Conservation (phyloP, 306 rosid species). For the Trifolium fragiferum region DNA sequence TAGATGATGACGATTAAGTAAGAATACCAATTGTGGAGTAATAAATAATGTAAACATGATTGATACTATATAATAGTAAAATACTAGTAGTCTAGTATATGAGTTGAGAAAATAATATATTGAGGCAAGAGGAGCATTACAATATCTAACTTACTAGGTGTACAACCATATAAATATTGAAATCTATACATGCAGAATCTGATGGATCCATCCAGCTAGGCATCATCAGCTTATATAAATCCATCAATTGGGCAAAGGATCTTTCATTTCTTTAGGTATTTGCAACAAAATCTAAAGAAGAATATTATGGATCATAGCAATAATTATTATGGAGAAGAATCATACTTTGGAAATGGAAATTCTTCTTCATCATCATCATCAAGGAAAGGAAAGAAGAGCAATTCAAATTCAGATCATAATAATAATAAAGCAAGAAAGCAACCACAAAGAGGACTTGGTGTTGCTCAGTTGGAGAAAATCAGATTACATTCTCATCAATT, state of each 20-base stretch:
- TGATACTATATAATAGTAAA: neutral
- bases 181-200: conserved; percentile 14
- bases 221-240: neutral
- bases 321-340: conserved; percentile 64
- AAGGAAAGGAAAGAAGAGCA: conserved; percentile 73
- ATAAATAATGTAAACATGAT: neutral
- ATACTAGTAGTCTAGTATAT: neutral
- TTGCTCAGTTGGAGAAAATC: conserved; percentile 97
- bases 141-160: conserved; percentile 58
- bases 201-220: neutral
- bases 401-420: conserved; percentile 42
- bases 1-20: no score
- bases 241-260: neutral
- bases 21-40: no score
- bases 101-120: neutral
- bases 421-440: conserved; percentile 67
- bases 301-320: conserved; percentile 75
- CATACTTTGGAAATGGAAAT: conserved; percentile 65
- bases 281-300: conserved; percentile 25
- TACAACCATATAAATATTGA: conserved; percentile 32
- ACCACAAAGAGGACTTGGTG: conserved; percentile 98
- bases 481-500: conserved; percentile 82
- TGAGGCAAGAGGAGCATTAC: neutral
- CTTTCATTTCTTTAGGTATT: conserved; percentile 34
- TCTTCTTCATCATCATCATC: conserved; percentile 57